Percentiles rank a stretch among this genome's conserved stretches.
Conservation (phyloP, 495 filamentous ascomycete genomes). For the Penicillium alfredii region DNA sequence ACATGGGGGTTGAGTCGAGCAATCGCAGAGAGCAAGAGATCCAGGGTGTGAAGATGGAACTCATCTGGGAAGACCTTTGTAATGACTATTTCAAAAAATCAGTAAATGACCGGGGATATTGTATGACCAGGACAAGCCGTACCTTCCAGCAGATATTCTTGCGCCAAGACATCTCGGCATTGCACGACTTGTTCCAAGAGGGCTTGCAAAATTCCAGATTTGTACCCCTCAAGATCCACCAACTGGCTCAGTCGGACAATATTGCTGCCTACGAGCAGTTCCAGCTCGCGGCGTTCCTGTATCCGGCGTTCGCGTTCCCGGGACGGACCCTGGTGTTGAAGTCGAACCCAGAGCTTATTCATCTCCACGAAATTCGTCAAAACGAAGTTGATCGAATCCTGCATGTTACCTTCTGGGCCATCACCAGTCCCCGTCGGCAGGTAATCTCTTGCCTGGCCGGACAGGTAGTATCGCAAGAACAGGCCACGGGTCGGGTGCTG, state of each 20-base stretch:
- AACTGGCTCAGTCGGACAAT: slow-evolving; percentile 91
- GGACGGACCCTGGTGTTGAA: slow-evolving; percentile 96
- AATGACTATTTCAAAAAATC: slow-evolving; percentile 65
- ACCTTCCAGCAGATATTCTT: slow-evolving; percentile 94
- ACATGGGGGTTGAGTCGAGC: slow-evolving; percentile 90
- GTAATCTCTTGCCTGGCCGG: slow-evolving; percentile 85
- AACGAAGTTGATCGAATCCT: slow-evolving; percentile 95
- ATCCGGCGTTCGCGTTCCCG: slow-evolving; percentile 88
- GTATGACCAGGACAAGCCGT: too few species aligned
- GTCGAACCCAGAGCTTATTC: slow-evolving; percentile 98
- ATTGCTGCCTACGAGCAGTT: slow-evolving; percentile 93
- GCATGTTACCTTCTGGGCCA: slow-evolving; percentile 89
- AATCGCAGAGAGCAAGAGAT: slow-evolving; percentile 87
- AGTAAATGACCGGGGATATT: too few species aligned
- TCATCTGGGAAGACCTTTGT: slow-evolving; percentile 99
- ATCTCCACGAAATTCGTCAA: slow-evolving; percentile 99
- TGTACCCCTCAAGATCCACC: slow-evolving; percentile 90
- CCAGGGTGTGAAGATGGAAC: slow-evolving; percentile 92
- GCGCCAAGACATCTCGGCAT: slow-evolving; percentile 91
- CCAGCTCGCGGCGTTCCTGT: slow-evolving; percentile 89
- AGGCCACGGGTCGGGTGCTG: slow-evolving; percentile 93
- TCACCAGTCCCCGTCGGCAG: slow-evolving; percentile 76
- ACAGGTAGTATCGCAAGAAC: slow-evolving; percentile 92
- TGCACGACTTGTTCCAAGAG: slow-evolving; percentile 95
- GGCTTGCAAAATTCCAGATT: slow-evolving; percentile 80